These are phyloP conservation scores for Boletellus deceptivus DNA, from an alignment of 1,284 basidiomycete genomes.

Conservation along the genomic window DNA sequence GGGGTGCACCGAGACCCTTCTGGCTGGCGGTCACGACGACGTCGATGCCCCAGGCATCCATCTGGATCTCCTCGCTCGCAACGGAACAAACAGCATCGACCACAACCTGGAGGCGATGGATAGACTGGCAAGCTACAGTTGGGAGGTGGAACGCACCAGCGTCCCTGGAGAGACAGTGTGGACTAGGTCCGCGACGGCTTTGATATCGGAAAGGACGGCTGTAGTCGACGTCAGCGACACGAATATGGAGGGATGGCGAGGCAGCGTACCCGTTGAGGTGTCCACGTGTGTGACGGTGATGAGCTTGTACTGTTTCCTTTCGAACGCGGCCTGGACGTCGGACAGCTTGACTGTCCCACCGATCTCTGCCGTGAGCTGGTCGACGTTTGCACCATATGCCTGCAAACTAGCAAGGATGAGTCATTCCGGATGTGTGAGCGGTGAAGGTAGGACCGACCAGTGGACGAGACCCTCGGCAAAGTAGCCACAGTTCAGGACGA, in stretches of 20 bases:
- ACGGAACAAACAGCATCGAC: conserved; percentile 96
- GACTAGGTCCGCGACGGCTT: conserved; percentile 76
- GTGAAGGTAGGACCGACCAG: conserved; percentile 49
- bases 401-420: conserved; percentile 54
- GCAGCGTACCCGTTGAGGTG: conserved; percentile 72
- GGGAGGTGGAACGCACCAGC: conserved; percentile 47
- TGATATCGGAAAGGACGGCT: conserved; percentile 86
- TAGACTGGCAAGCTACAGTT: background rate
- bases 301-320: conserved; percentile 85
- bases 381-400: conserved; percentile 90
- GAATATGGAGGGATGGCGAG: background rate
- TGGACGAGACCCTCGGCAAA: conserved; percentile 86
- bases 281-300: conserved; percentile 95
- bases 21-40: conserved; percentile 89
- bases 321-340: conserved; percentile 73
- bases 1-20: conserved; percentile 95
- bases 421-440: background rate
- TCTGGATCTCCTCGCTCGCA: conserved; percentile 91
- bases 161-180: conserved; percentile 83
- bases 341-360: conserved; percentile 70
- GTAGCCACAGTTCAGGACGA: conserved; percentile 85
- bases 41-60: conserved; percentile 95
- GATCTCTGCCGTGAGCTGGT: conserved; percentile 79
- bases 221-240: conserved; percentile 7
- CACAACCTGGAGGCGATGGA: conserved; percentile 51